Conservation (phyloP, 306 rosid genomes). For the Abrus precatorius region DNA sequence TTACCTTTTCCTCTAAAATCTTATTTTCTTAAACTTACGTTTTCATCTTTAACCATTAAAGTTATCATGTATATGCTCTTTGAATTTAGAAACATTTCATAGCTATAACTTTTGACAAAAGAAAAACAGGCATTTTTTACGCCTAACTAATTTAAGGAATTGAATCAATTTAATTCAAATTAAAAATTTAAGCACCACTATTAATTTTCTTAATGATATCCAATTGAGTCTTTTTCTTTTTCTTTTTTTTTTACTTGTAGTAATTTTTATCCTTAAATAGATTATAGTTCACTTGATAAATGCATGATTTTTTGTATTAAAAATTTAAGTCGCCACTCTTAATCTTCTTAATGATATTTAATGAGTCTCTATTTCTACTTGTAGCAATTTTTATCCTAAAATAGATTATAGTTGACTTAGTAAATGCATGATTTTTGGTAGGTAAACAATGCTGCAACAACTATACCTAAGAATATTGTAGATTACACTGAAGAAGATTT, state of each 20-base stretch:
- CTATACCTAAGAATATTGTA: neutral
- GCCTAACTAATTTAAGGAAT: too few relatives aligned
- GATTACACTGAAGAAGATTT: slow-evolving; percentile 45
- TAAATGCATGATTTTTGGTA: neutral
- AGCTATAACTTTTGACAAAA: too few relatives aligned
- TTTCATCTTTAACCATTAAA: too few relatives aligned
- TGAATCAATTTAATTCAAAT: too few relatives aligned
- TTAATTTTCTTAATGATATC: neutral
- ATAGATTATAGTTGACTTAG: neutral
- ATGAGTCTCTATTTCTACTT: neutral
- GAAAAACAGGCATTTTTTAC: too few relatives aligned
- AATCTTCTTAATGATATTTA: neutral
- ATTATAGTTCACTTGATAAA: neutral
- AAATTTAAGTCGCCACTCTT: too few relatives aligned
- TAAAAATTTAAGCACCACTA: too few relatives aligned
- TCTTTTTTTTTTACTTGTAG: neutral
- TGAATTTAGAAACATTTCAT: too few relatives aligned
- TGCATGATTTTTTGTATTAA: too few relatives aligned
- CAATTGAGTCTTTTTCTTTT: neutral
- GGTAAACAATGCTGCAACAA: slow-evolving; percentile 58
- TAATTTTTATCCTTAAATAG: neutral
- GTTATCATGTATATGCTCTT: too few relatives aligned
- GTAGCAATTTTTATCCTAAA: neutral
- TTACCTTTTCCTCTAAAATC: too few relatives aligned
- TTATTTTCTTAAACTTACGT: too few relatives aligned